Evolutionary conservation across 2,329 filamentous ascomycete genomes (phyloP).

Genomic region (Colletotrichum sidae): DNA sequence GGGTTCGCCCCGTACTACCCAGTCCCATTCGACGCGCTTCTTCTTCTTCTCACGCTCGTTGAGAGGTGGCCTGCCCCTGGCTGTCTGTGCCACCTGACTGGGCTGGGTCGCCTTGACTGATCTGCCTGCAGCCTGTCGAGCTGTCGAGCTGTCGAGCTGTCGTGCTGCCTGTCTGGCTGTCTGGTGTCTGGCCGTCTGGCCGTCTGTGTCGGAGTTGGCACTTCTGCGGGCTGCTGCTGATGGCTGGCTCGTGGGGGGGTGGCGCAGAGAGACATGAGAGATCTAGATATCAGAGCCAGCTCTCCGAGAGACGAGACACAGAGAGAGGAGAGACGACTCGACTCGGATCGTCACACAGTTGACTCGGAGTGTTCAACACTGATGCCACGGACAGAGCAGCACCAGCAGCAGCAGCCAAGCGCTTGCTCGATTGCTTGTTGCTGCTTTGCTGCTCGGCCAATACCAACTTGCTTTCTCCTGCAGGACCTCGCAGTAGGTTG

Average conservation of each 20-base stretch:
- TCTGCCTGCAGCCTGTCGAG: slow-evolving; percentile 2
- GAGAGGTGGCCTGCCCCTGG: background rate
- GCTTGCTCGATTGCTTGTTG: slow-evolving; percentile 5
- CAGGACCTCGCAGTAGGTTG: too few species aligned
- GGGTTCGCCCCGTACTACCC: slow-evolving; percentile 11
- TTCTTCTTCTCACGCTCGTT: background rate
- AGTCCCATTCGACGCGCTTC: slow-evolving; percentile 13
- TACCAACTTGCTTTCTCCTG: background rate
- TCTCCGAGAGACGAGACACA: background rate
- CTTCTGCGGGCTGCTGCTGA: background rate
- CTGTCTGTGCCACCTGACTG: slow-evolving; percentile 21
- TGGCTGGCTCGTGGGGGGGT: slow-evolving; percentile 1
- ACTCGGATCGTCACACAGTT: too few species aligned
- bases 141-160: background rate
- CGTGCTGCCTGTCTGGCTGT: background rate
- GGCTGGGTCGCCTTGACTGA: slow-evolving; percentile 4
- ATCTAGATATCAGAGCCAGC: background rate
- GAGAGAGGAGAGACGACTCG: slow-evolving; percentile 5
- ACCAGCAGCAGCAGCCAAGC: slow-evolving; percentile 18
- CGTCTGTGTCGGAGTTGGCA: slow-evolving; percentile 15
- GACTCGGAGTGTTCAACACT: too few species aligned
- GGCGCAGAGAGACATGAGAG: slow-evolving; percentile 4
- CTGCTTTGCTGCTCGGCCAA: background rate
- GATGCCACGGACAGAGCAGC: too few species aligned
- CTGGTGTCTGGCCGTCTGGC: background rate